Evolutionary conservation across 176 grass and related monocot species (phyloP), one percentile per base, ranked within the genome.

Genomic region (Areca catechu): DNA sequence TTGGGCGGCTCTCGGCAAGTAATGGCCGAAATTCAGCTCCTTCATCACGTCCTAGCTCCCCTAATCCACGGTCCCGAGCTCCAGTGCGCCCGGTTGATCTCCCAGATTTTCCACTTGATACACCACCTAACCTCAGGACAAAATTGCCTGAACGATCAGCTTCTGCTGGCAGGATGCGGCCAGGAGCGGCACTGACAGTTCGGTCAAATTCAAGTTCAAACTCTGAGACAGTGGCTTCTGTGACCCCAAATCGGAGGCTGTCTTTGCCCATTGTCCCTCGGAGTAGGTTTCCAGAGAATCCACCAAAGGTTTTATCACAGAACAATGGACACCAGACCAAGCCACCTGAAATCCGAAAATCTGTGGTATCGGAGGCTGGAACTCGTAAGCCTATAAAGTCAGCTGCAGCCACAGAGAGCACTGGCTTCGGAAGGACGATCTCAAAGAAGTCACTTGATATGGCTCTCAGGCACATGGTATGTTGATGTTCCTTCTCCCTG

Each of bases 391-490:
- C 54, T 19, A 57, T 23, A 5, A 56, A 61, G 43, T 22, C 82
- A 67, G 49, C 59, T 47, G 70, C 79, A 63, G 61, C 71, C 48
- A 53, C 82, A 34, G 84, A 99, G 52, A 65, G 19, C 34, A 76
- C 77, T 79, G 93, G 87, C 60, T 99, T 99, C 1, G 94, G 88
- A 22, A 82, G 88, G 77, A 99, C 84, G 37, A 93, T 99, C 63
- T 99, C 94, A 3, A 99, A 86, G 84, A 99, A 79, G 52, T 99
- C 88, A 43, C 84, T 99, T 65, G 94, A 99, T 60, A 86, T 99
- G 94, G 94, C 94, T 63, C 82, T 99, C 77, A 89, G 52, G 66
- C 94, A 99, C 59, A 99, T 99, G 88, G 94, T 99, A 99, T 69
- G 79, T 57, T 43, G 10, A n/a, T 10, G 34, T 43, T 43, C 34